Evolutionary conservation across 805 yeast species (phyloP), one percentile per base, ranked within the genome.

Genomic region (Barnettozyma sp.): DNA sequence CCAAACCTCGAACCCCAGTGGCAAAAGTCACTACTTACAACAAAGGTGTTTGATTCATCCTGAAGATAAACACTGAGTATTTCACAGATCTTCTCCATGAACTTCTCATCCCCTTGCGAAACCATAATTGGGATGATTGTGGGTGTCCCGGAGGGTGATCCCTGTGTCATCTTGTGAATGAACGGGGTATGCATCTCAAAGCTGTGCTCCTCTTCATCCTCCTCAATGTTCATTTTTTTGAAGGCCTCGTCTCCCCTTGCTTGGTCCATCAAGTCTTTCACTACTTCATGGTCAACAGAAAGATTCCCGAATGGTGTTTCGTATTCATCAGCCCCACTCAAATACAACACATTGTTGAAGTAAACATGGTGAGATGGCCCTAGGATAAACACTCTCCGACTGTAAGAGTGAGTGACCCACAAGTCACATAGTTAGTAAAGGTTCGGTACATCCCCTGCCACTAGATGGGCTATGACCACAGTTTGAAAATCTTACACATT

Each of bases 281-380:
- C 60, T 1, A 64, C 49, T 9, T 66, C 71, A 0, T 51, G 54
- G 54, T 90, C 96, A 13, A 90, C 82, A 1, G 66, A 62, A 3
- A 92, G 51, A 20, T 70, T 52, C 0, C 98, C 98, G 14, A 88
- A 54, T 1, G 98, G 98, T 0, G 98, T 90, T 21, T 71, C 81
- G 50, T 85, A 78, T 7, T 42, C 45, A 11, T 62, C 65, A 52
- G 66, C 86, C 2, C 56, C 57, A 2, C 82, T 67, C 2, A 79
- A 48, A 39, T 73, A 58, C 1, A 73, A 82, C 19, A 67, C 65
- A 19, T 80, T 78, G 38, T 65, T 65, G 61, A 82, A 85, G 54
- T 81, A 88, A 7, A 82, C 79, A 56, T 84, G 94, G 55, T 92
- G 98, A 0, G 95, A 82, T 1, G 98, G 98, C 0, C 97, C 97